Conservation (phyloP, 2,329 filamentous ascomycete species). For the Helotiales sp. region DNA sequence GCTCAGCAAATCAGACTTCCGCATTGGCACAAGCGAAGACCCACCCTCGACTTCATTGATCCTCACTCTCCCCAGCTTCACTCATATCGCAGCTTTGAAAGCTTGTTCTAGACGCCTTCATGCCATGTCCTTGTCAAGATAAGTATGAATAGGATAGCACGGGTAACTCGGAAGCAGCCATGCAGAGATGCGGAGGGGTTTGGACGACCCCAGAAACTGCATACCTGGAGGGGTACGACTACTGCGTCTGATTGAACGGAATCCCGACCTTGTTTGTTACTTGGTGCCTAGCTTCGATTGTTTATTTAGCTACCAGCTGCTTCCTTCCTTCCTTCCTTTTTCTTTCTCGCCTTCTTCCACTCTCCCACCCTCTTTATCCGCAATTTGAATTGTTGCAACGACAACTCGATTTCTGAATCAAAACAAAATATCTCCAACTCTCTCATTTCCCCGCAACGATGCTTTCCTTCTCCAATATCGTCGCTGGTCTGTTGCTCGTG, state of each 20-base stretch:
- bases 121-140: neutral
- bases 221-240: neutral
- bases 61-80: neutral
- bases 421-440: neutral
- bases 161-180: neutral
- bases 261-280: neutral
- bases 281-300: neutral
- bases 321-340: neutral
- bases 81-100: neutral
- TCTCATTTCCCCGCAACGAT: constrained; percentile 2
- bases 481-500: constrained; percentile 20
- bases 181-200: neutral
- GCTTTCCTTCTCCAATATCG: constrained; percentile 14
- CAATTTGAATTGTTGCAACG: neutral
- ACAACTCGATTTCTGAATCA: neutral
- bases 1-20: constrained; percentile 11
- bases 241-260: no score
- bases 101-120: neutral
- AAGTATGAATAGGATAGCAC: neutral
- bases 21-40: neutral
- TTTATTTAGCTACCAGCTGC: neutral
- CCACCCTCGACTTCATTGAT: neutral
- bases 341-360: neutral
- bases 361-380: neutral
- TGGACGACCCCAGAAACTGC: neutral